Evolutionary conservation across 2,329 filamentous ascomycete genomes (phyloP).

Genomic region (Neurospora crassa): DNA sequence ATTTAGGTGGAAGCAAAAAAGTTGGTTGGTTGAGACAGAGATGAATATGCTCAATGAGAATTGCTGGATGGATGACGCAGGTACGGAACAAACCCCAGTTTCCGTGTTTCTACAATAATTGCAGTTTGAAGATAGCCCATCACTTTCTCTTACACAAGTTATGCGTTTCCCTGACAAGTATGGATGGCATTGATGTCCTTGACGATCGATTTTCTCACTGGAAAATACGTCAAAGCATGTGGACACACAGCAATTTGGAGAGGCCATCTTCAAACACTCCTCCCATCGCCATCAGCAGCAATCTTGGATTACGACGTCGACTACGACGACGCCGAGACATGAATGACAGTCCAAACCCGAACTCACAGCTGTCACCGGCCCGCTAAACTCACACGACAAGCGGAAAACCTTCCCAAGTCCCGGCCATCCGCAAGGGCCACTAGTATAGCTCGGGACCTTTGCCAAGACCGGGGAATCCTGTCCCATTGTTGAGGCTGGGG

Average conservation of each 20-base stretch:
- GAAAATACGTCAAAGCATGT: not conserved
- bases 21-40: not conserved
- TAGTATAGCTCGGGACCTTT: not conserved
- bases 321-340: not conserved
- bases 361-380: not conserved
- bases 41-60: not conserved
- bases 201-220: not conserved
- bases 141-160: not conserved
- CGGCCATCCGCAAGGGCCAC: not conserved
- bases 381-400: not conserved
- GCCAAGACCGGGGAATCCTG: not conserved
- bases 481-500: not conserved
- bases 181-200: not conserved
- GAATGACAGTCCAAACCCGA: no score
- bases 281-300: not conserved
- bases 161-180: no score
- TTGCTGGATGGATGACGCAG: slow-evolving; percentile 5
- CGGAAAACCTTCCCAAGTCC: not conserved
- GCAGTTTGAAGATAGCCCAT: not conserved
- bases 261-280: not conserved
- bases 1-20: not conserved
- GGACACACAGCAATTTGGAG: not conserved
- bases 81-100: not conserved
- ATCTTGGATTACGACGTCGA: not conserved
- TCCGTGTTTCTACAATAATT: not conserved